A percentile compares a stretch with the other conserved stretches of the same genome.
These are phyloP conservation scores for Saccharomycopsis microspora DNA, from an alignment of 805 yeast species.

Conservation along the genomic window DNA sequence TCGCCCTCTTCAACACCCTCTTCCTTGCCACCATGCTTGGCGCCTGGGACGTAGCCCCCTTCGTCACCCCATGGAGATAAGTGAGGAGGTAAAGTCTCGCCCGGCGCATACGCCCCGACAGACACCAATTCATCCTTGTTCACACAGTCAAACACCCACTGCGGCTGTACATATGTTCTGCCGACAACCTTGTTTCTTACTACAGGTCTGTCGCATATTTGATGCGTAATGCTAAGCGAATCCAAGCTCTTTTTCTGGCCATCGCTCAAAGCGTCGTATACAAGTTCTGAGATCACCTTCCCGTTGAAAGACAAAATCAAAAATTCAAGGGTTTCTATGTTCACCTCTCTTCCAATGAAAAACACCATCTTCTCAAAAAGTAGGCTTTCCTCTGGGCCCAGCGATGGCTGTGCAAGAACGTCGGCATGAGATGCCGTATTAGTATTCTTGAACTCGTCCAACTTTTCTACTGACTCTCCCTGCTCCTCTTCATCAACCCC, in stretches of 20 bases:
- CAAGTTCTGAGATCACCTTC: conserved; percentile 71
- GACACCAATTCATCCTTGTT: conserved; percentile 68
- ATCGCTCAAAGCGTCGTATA: conserved; percentile 58
- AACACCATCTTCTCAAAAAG: conserved; percentile 70
- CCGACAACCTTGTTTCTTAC: conserved; percentile 70
- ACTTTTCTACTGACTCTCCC: conserved; percentile 26
- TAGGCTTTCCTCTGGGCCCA: conserved; percentile 40
- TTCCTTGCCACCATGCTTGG: conserved; percentile 30
- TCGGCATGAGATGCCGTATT: conserved; percentile 58
- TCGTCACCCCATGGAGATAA: conserved; percentile 98
- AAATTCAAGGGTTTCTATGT: conserved; percentile 84
- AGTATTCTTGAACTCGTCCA: conserved; percentile 64
- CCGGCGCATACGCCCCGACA: conserved; percentile 81
- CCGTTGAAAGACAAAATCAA: conserved; percentile 84
- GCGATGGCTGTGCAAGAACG: conserved; percentile 53
- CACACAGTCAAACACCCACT: conserved; percentile 91
- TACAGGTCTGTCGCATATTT: conserved; percentile 87
- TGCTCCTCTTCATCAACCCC: conserved; percentile 28
- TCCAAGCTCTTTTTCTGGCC: conserved; percentile 33
- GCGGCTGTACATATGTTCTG: conserved; percentile 92
- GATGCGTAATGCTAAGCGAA: conserved; percentile 61
- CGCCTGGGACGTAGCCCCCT: conserved; percentile 79
- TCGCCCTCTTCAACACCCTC: conserved; percentile 34
- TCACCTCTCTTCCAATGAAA: conserved; percentile 90
- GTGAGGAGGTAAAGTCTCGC: conserved; percentile 93